These are phyloP conservation scores for Haplographium delicatum DNA, from an alignment of 495 filamentous ascomycete species.

Conservation along the genomic window DNA sequence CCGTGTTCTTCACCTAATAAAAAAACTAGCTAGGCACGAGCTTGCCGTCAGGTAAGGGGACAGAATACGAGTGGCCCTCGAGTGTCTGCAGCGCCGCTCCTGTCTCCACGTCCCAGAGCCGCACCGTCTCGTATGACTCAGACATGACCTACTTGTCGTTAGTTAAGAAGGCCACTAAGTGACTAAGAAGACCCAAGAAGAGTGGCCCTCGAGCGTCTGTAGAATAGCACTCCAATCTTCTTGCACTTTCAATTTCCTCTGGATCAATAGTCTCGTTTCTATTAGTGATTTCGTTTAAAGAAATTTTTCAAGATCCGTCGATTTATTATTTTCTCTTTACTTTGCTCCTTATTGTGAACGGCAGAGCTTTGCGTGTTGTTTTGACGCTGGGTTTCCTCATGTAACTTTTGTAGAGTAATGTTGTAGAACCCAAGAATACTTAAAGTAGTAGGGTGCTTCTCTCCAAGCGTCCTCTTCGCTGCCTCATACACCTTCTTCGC, in stretches of 20 bases:
- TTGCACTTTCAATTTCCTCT: not conserved
- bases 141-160: not conserved
- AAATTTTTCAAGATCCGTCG: not conserved
- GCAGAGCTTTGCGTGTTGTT: not conserved
- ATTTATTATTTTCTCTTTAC: not conserved
- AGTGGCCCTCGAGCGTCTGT: not conserved
- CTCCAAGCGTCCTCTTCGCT: not conserved
- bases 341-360: not conserved
- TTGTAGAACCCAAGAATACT: not conserved
- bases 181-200: not conserved
- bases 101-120: not conserved
- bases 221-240: not conserved
- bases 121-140: not conserved
- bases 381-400: not conserved
- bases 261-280: not conserved
- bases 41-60: not conserved
- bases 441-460: not conserved
- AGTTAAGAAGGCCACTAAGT: not conserved
- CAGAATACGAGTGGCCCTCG: not conserved
- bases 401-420: not conserved
- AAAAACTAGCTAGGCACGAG: not conserved
- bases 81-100: not conserved
- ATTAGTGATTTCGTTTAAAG: not conserved
- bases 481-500: constrained; percentile 11
- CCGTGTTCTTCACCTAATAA: too few relatives aligned